Evolutionary conservation across 345 rosid genomes (phyloP).

Genomic region (Turnera subulata): DNA sequence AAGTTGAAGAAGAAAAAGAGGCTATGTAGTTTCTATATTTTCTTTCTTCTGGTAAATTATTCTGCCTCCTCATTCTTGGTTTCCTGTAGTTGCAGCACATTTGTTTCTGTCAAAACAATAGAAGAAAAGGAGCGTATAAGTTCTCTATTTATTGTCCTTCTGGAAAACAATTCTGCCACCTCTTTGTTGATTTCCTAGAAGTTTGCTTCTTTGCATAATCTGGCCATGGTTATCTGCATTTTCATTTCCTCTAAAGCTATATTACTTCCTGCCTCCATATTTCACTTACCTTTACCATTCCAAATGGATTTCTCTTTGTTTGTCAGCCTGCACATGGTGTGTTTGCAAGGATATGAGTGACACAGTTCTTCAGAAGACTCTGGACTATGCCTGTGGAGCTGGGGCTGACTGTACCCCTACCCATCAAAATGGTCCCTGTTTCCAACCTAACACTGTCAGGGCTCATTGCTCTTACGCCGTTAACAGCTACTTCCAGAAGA

Average conservation of each 20-base stretch:
- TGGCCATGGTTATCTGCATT: no score
- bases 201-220: no score
- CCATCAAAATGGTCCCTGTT: slow-evolving; percentile 58
- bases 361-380: slow-evolving; percentile 54
- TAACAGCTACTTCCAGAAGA: slow-evolving; percentile 84
- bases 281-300: neutral
- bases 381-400: slow-evolving; percentile 94
- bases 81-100: neutral
- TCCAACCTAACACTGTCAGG: slow-evolving; percentile 63
- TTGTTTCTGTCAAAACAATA: no score
- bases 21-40: no score
- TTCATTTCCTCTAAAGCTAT: no score
- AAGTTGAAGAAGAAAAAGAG: no score
- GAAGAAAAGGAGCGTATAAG: no score
- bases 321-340: slow-evolving; percentile 70
- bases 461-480: slow-evolving; percentile 85
- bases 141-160: neutral
- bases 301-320: neutral
- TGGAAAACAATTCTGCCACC: neutral
- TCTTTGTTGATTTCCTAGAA: neutral
- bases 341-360: slow-evolving; percentile 67
- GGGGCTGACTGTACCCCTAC: slow-evolving; percentile 87
- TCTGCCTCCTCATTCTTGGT: neutral
- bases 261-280: neutral
- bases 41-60: no score